Evolutionary conservation across 371 early-diverging fungal genomes (phyloP), one percentile per base, ranked within the genome.

Genomic region (Mucor mucedo): DNA sequence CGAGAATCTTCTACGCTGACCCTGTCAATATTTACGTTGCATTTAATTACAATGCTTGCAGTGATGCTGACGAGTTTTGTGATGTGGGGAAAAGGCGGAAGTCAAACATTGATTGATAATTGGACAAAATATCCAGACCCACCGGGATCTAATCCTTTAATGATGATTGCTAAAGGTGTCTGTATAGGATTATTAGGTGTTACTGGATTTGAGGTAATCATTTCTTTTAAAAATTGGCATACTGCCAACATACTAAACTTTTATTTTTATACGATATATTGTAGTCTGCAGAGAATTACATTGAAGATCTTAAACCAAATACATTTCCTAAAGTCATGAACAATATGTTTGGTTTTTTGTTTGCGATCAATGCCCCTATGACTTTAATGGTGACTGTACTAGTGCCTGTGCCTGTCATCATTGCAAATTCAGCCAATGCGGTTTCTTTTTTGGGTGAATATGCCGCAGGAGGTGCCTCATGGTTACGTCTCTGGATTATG

Each of bases 131-230:
- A 59, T 2, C 72, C 80, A 1, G 61, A 69, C 54, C 70, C 74
- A 13, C 65, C 67, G 42, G 77, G 68, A 38, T 42, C 65, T 5
- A 64, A 66, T 28, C 71, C 78, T 21, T 52, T 50, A 2, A 65
- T 72, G 28, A 65, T 79, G 61, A 75, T 87, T 32, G 74, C 70
- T 32, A 69, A 75, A 55, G 88, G 88, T 33, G 72, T 83, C 33
- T 84, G 86, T 58, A 72, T 83, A n/a, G 85, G 85, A 14, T 72
- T 87, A 60, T 66, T 87, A 28, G 84, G 84, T 5, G 80, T 83
- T 32, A 87, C 87, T 30, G 87, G 87, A 10, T 77, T 77, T 53
- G 80, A 80, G 65, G 76, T 76, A 72, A 33, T n/a, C 2, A 42
- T n/a, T 11, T 30, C 2, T 21, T 7, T 7, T 8, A 21, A 21